These are phyloP conservation scores for Powellomyces hirtus DNA, from an alignment of 192 early-diverging fungal genomes.

Conservation along the genomic window DNA sequence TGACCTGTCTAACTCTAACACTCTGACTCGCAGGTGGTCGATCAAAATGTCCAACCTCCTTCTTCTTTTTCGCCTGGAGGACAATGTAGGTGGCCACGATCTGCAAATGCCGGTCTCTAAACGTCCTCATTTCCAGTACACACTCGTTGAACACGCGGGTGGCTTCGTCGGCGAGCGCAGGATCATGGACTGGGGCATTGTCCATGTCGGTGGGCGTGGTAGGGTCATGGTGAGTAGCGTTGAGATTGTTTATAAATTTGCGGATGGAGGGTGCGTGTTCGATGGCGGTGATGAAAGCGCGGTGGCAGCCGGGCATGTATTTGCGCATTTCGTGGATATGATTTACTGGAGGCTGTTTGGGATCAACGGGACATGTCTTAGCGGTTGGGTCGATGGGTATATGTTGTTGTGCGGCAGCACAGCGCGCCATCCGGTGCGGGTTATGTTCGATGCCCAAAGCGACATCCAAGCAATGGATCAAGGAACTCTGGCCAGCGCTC, in stretches of 20 bases:
- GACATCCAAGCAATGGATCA: slow-evolving; percentile 89
- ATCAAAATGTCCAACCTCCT: too few species aligned
- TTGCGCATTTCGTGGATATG: slow-evolving; percentile 88
- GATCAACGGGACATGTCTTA: too few species aligned
- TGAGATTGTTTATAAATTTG: slow-evolving; percentile 23
- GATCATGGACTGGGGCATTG: slow-evolving; percentile 5
- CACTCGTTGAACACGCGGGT: slow-evolving; percentile 74
- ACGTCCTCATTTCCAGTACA: slow-evolving; percentile 76
- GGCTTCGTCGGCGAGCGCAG: slow-evolving; percentile 18
- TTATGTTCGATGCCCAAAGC: slow-evolving; percentile 84
- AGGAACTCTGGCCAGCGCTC: slow-evolving; percentile 87
- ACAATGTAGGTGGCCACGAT: slow-evolving; percentile 91
- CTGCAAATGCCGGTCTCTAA: slow-evolving; percentile 90
- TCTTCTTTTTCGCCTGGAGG: slow-evolving; percentile 71
- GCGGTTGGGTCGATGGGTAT: too few species aligned
- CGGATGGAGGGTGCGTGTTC: slow-evolving; percentile 38
- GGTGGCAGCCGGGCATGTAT: slow-evolving; percentile 88
- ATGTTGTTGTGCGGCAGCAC: slow-evolving; percentile 4
- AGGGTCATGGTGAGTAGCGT: too few species aligned
- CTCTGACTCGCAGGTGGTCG: too few species aligned
- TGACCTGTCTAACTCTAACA: too few species aligned
- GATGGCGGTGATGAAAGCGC: slow-evolving; percentile 71
- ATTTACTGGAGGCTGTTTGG: slow-evolving; percentile 67
- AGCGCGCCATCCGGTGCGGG: slow-evolving; percentile 53
- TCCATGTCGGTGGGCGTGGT: not conserved